A percentile compares a stretch with the other conserved stretches of the same genome.
Conservation (phyloP, 164 flowering plant genomes). For the Cinnamomum chago region DNA sequence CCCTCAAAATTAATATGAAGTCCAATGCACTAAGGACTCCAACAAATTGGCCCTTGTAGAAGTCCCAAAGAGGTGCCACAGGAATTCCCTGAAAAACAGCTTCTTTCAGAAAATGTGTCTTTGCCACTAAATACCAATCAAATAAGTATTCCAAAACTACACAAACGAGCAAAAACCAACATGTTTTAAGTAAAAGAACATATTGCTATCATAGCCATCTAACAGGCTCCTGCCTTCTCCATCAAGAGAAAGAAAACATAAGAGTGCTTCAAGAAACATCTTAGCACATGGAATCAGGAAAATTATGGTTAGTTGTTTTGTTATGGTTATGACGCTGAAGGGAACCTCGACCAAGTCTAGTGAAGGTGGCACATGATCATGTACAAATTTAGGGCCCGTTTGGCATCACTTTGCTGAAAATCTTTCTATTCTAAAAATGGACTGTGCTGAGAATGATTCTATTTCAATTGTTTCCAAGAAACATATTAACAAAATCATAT, state of each 20-base stretch:
- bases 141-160: neutral
- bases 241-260: neutral
- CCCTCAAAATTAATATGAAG: slow-evolving; percentile 80
- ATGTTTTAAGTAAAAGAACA: neutral
- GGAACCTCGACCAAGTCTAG: too few relatives aligned
- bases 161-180: neutral
- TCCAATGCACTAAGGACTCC: slow-evolving; percentile 85
- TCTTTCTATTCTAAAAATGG: too few relatives aligned
- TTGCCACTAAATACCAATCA: neutral
- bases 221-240: neutral
- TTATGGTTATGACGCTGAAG: too few relatives aligned
- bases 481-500: too few relatives aligned
- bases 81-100: slow-evolving; percentile 71
- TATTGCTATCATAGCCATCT: neutral
- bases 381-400: too few relatives aligned
- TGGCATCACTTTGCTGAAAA: too few relatives aligned
- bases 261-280: neutral
- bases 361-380: too few relatives aligned
- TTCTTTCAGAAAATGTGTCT: slow-evolving; percentile 14
- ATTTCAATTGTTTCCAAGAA: too few relatives aligned
- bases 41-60: slow-evolving; percentile 64
- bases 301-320: too few relatives aligned
- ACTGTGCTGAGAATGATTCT: too few relatives aligned
- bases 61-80: slow-evolving; percentile 91
- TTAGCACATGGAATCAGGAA: neutral